Evolutionary conservation across 768 basidiomycete species (phyloP).

Genomic region (Melanogaster broomeanus): DNA sequence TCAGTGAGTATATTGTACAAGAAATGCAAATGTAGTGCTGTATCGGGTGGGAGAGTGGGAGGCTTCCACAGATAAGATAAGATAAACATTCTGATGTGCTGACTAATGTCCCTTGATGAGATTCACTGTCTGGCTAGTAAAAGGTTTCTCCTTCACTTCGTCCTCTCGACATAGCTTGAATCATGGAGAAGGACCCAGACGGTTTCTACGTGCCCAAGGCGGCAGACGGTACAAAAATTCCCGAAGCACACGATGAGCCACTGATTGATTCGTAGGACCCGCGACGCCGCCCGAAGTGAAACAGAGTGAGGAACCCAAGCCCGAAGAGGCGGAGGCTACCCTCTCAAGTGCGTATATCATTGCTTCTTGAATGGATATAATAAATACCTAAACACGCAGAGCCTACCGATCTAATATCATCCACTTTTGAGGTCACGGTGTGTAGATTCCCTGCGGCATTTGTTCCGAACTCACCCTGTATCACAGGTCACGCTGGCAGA

Average conservation of each 20-base stretch:
- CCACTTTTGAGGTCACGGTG: constrained; percentile 84
- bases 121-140: too few species aligned
- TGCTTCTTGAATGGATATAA: background rate
- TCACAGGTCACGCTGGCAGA: constrained; percentile 91
- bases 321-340: constrained; percentile 18
- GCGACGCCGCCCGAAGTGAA: constrained; percentile 28
- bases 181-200: constrained; percentile 75
- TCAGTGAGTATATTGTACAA: background rate
- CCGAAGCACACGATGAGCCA: background rate
- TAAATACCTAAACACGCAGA: constrained; percentile 8
- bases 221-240: constrained; percentile 38
- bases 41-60: background rate
- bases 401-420: constrained; percentile 66
- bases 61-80: too few species aligned
- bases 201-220: constrained; percentile 68
- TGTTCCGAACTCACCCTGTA: constrained; percentile 7
- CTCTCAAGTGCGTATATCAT: constrained; percentile 21
- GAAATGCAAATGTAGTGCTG: background rate
- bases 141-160: too few species aligned
- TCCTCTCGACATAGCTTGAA: constrained; percentile 15
- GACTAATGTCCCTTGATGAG: constrained; percentile 19
- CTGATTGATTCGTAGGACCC: constrained; percentile 15
- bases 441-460: constrained; percentile 21
- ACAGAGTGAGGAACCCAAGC: constrained; percentile 25
- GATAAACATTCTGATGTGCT: constrained; percentile 11